phyloP scores from a whole-genome alignment of 441 rosid species.

The Pelargonium cotyledonis region DNA sequence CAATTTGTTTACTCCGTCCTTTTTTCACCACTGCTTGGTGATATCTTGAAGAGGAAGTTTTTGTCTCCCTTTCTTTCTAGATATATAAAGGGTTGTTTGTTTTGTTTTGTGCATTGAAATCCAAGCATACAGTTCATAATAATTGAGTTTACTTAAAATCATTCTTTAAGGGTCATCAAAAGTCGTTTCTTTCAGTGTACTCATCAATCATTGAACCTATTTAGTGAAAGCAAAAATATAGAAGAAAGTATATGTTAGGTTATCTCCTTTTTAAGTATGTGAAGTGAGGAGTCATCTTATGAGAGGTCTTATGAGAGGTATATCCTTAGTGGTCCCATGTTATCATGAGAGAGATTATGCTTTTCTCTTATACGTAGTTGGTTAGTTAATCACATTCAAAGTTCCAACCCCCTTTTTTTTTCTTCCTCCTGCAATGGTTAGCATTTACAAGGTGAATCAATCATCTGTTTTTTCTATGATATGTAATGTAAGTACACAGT shows the following conservation, averaged over 20 bases:
- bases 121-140: not conserved
- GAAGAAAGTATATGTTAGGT: not conserved
- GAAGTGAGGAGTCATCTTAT: not conserved
- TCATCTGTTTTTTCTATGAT: not conserved
- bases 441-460: not conserved
- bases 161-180: not conserved
- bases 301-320: not conserved
- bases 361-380: not conserved
- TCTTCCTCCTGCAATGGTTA: not conserved
- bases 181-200: not conserved
- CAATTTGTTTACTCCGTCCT: not conserved
- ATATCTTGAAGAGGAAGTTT: not conserved
- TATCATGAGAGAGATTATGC: not conserved
- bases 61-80: not conserved
- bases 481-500: not conserved
- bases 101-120: not conserved
- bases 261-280: not conserved
- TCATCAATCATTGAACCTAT: constrained; percentile 3
- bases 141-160: not conserved
- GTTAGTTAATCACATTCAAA: not conserved
- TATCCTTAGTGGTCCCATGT: not conserved
- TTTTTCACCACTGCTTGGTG: not conserved
- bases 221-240: not conserved
- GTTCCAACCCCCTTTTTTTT: not conserved
- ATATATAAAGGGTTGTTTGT: not conserved